Base-by-base conservation (phyloP, 306 rosid species). In the Alnus glutinosa region DNA sequence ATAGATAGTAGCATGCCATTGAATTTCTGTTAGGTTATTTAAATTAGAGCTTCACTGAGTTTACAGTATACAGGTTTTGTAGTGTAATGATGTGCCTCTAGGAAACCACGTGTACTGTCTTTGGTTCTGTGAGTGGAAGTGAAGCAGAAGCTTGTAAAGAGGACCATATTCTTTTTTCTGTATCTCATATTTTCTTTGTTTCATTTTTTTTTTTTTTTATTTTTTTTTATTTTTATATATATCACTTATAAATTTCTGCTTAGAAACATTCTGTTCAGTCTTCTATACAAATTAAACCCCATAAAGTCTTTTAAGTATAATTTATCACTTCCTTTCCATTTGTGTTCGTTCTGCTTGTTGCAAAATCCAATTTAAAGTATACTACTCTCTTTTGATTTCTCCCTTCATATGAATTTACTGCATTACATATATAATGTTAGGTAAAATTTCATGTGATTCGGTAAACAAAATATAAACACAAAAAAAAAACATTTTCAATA, bases 1-100 rank as follows among this genome's bases (percentile, higher is more conserved):
- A 90, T 79, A 87, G 87, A 64, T 86, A 83, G 84, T 72, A 80
- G 64, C 7, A 42, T 42, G 59, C 34, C 7, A n/a, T 68, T 59
- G 57, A 81, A 71, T 37, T 32, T 74, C 48, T 76, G 64, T 64
- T 86, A 88, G 81, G 74, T 83, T 76, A 78, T 55, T 82, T 67
- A 7, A 37, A 18, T 39, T 7, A 67, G 81, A 75, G 79, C 76
- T 80, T 58, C 80, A 15, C 48, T 4, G 28, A 59, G 68, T 59
- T 75, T 75, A 78, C 16, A 75, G 23, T 18, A 70, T 70, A 46
- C 75, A 19, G 36, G 39, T 66, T 16, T 66, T 47, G 76, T 72
- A 32, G 28, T 51, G 23, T 28, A 75, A 59, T 75, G 62, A 50
- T 83, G 71, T 86, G 67, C 67, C 76, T 72, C 75, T 9, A 75